These are phyloP conservation scores for Coriolopsis trogii DNA, from an alignment of 1,284 basidiomycete species.

Conservation along the genomic window DNA sequence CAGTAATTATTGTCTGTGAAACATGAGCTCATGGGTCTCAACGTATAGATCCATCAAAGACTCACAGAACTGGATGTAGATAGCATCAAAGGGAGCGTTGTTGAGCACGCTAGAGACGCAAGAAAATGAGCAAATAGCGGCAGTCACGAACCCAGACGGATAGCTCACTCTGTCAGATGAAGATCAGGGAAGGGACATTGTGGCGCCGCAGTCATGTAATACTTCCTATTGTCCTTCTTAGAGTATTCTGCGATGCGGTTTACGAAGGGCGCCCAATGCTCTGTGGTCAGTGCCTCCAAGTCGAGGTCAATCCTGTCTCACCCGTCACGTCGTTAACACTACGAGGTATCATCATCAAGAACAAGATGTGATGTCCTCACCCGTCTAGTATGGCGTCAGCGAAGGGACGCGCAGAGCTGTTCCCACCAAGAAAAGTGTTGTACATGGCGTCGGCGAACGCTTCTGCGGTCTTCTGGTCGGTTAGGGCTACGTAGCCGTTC, in stretches of 20 bases:
- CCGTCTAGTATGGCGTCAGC: constrained; percentile 66
- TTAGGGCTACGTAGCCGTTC: constrained; percentile 52
- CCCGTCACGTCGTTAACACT: neutral
- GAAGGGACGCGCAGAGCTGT: constrained; percentile 58
- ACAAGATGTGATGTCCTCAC: constrained; percentile 35
- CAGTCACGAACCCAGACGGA: no score
- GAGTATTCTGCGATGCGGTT: constrained; percentile 50
- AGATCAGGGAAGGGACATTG: constrained; percentile 69
- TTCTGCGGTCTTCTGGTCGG: constrained; percentile 51
- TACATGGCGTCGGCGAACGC: constrained; percentile 62
- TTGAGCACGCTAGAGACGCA: constrained; percentile 46
- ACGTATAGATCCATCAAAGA: no score
- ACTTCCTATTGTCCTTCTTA: constrained; percentile 51
- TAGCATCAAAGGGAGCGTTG: constrained; percentile 57
- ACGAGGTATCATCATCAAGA: no score
- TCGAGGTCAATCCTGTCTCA: constrained; percentile 56
- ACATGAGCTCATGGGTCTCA: no score
- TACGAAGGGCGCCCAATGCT: constrained; percentile 55
- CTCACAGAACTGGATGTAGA: constrained; percentile 64
- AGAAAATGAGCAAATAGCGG: no score
- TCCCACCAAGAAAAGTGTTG: constrained; percentile 67
- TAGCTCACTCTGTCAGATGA: constrained; percentile 44
- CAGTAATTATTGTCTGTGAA: constrained; percentile 52
- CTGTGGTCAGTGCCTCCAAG: constrained; percentile 60
- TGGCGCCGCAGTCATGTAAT: constrained; percentile 68